A percentile compares a stretch with the other conserved stretches of the same genome.
phyloP scores from a whole-genome alignment of 2,329 filamentous ascomycete species.

The Xylariaceae sp. region DNA sequence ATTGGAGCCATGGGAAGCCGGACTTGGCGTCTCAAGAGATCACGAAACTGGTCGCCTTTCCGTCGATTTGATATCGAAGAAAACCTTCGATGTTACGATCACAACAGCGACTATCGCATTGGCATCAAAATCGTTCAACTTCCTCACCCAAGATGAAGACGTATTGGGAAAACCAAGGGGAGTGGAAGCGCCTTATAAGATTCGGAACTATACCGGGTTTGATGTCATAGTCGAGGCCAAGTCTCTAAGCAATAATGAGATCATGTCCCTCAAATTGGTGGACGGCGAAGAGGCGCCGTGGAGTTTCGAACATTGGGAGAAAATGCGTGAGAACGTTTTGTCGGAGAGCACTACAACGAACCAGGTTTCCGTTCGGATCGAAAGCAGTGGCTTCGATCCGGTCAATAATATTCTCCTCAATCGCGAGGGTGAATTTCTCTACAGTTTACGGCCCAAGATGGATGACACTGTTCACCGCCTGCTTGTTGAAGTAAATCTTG shows the following conservation, averaged over 20 bases:
- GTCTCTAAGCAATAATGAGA: slow-evolving; percentile 55
- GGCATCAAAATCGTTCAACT: slow-evolving; percentile 87
- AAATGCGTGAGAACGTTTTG: slow-evolving; percentile 88
- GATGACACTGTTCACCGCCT: slow-evolving; percentile 83
- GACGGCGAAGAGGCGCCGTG: slow-evolving; percentile 92
- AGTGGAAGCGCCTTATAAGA: slow-evolving; percentile 85
- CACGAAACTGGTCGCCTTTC: slow-evolving; percentile 70
- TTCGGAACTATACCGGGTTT: slow-evolving; percentile 95
- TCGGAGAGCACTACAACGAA: slow-evolving; percentile 73
- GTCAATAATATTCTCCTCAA: slow-evolving; percentile 85
- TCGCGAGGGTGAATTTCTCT: slow-evolving; percentile 89
- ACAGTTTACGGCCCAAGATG: slow-evolving; percentile 81
- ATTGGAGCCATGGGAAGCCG: slow-evolving; percentile 94
- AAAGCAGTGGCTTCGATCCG: slow-evolving; percentile 90
- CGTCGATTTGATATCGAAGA: slow-evolving; percentile 82
- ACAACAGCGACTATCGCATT: slow-evolving; percentile 92
- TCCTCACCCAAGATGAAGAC: slow-evolving; percentile 83
- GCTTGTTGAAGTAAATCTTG: slow-evolving; percentile 85
- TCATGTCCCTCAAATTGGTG: slow-evolving; percentile 69
- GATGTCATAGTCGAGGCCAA: slow-evolving; percentile 80
- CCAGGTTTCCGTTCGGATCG: slow-evolving; percentile 75
- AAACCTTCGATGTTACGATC: slow-evolving; percentile 84
- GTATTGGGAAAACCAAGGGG: slow-evolving; percentile 89
- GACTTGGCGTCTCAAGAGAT: slow-evolving; percentile 80
- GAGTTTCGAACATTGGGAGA: slow-evolving; percentile 95